Evolutionary conservation across 306 rosid species (phyloP), one percentile per base, ranked within the genome.

Genomic region (Biancaea sappan): DNA sequence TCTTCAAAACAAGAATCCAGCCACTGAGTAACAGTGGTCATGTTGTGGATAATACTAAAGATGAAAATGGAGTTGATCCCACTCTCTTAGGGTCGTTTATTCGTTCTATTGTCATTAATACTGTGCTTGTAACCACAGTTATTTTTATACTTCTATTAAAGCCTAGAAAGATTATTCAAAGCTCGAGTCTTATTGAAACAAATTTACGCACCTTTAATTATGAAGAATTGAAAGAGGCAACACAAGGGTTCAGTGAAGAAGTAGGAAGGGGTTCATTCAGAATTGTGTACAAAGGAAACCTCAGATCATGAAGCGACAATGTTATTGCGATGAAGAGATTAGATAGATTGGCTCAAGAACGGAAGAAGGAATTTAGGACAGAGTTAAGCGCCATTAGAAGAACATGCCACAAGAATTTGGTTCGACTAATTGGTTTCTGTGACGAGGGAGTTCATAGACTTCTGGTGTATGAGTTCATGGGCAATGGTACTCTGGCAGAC

Each of bases 221-320:
- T 21, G 53, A 81, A 9, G 63, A 56, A 37, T 18, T 84, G 80
- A 24, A 77, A 37, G 76, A 74, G 15, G 85, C 83, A 50, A 84
- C 88, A 1, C 0, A 29, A 69, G 81, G 44, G 21, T 77, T 84
- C 66, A 70, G 24, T 13, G 79, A 77, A 66, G 81, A 69, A 44
- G 4, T 77, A 34, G 85, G 88, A 2, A 74, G 85, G 6, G 88
- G 85, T 70, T 84, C 88, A 2, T 84, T 26, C 74, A 83, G 76
- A 31, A 77, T 71, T 71, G 85, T 84, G 21, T 84, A n/a, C n/a
- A n/a, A n/a, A n/a, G n/a, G n/a, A n/a, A n/a, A n/a, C n/a, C n/a
- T n/a, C n/a, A n/a, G n/a, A n/a, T n/a, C n/a, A n/a, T n/a, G n/a
- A n/a, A n/a, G n/a, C n/a, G n/a, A n/a, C n/a, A n/a, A n/a, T n/a